Conservation (phyloP, 495 filamentous ascomycete species). For the Alectoria sarmentosa region DNA sequence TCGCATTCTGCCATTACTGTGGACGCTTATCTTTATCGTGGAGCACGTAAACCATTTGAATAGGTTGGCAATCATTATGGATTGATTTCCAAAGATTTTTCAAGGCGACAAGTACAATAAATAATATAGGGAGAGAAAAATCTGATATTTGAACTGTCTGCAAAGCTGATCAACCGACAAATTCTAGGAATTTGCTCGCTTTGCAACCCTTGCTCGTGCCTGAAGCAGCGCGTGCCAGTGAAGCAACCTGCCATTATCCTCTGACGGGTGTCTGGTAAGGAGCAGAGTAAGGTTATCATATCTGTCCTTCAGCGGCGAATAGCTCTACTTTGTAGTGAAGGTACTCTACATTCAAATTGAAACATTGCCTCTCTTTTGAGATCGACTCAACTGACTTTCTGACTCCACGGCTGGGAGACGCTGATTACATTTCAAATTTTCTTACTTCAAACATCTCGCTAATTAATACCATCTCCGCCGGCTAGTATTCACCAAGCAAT, state of each 20-base stretch:
- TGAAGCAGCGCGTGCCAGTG: background rate
- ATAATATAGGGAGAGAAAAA: too few relatives aligned
- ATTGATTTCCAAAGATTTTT: background rate
- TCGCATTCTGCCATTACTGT: background rate
- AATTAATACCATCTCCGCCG: too few relatives aligned
- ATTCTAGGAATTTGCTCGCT: background rate
- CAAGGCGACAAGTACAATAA: background rate
- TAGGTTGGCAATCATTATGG: background rate
- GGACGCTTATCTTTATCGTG: too few relatives aligned
- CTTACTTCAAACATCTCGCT: too few relatives aligned
- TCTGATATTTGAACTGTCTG: too few relatives aligned
- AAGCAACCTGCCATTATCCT: background rate
- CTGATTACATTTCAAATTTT: too few relatives aligned
- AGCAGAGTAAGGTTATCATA: background rate
- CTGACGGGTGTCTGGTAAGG: background rate
- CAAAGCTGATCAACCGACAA: background rate
- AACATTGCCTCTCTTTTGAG: too few relatives aligned
- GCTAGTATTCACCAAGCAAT: too few relatives aligned
- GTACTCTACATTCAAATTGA: too few relatives aligned
- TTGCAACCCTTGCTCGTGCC: background rate
- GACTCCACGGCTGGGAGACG: too few relatives aligned
- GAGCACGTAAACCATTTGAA: too few relatives aligned
- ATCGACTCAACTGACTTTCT: too few relatives aligned
- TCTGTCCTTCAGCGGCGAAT: background rate
- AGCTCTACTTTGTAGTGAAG: background rate